phyloP scores from a whole-genome alignment of 1,284 basidiomycete species.

The Cryptococcus wingfieldii region DNA sequence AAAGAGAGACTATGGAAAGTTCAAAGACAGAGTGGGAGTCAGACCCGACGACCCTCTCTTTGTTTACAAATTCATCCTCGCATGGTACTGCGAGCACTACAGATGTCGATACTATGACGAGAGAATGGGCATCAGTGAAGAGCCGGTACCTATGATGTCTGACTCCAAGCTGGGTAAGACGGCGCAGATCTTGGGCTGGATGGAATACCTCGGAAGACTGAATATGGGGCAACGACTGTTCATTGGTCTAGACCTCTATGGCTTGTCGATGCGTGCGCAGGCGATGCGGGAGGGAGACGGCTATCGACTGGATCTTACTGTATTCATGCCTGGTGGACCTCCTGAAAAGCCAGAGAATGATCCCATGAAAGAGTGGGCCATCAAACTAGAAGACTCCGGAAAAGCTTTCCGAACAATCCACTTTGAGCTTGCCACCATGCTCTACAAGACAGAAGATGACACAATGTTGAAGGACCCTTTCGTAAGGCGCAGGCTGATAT shows the following conservation, averaged over 20 bases:
- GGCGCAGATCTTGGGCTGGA: conserved; percentile 8
- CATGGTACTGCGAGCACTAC: conserved; percentile 11
- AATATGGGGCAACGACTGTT: conserved; percentile 11
- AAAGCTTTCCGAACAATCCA: conserved; percentile 8
- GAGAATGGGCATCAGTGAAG: conserved; percentile 10
- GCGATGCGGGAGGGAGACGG: conserved; percentile 8
- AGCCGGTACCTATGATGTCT: conserved; percentile 4
- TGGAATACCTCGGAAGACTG: conserved; percentile 13
- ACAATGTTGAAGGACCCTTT: conserved; percentile 2
- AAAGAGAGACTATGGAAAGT: conserved; percentile 1
- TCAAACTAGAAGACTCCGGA: background rate
- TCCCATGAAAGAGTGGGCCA: conserved; percentile 3
- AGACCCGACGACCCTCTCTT: background rate
- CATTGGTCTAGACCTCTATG: conserved; percentile 13
- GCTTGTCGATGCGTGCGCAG: conserved; percentile 12
- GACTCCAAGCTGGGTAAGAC: background rate
- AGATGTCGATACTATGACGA: conserved; percentile 2
- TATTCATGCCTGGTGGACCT: conserved; percentile 16
- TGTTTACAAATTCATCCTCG: conserved; percentile 5
- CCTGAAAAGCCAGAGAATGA: background rate
- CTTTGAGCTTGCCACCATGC: background rate
- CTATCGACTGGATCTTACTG: conserved; percentile 14
- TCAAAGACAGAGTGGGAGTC: background rate
- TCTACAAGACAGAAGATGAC: conserved; percentile 6
- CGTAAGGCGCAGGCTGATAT: conserved; percentile 11